Conservation (phyloP, 202 grass and related monocot species). For the Setaria italica region DNA sequence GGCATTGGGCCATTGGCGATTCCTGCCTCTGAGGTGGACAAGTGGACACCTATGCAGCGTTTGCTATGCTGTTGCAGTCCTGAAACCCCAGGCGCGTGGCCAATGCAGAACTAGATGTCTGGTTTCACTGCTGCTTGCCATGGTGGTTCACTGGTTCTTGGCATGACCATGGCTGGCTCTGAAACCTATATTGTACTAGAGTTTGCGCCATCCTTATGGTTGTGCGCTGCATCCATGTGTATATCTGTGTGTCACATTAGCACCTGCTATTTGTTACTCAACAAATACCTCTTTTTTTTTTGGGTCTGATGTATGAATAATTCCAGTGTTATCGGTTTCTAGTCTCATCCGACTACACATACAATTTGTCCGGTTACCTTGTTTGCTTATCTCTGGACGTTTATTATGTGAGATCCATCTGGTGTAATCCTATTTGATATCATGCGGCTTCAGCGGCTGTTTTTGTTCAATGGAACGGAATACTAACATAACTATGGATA, state of each 20-base stretch:
- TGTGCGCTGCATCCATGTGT: constrained; percentile 18
- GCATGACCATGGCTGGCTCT: too few species aligned
- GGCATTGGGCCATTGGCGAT: not conserved
- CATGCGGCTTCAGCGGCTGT: too few species aligned
- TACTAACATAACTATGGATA: too few species aligned
- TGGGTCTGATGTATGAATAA: constrained; percentile 15
- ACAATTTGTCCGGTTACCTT: not conserved
- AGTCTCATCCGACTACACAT: not conserved
- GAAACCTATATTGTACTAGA: constrained; percentile 44
- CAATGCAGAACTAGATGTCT: constrained; percentile 39
- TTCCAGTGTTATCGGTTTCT: not conserved
- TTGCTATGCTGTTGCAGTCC: constrained; percentile 21
- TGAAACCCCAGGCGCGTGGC: constrained; percentile 14
- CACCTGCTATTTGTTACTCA: constrained; percentile 31
- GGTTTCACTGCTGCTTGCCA: constrained; percentile 40
- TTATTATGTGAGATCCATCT: too few species aligned
- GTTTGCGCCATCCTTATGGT: constrained; percentile 22
- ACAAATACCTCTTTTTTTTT: constrained; percentile 8
- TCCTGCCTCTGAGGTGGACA: not conserved
- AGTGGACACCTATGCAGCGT: not conserved
- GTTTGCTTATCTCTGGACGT: not conserved
- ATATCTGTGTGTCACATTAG: constrained; percentile 27
- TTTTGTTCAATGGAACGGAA: too few species aligned
- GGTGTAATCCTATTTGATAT: too few species aligned
- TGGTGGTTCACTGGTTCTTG: constrained; percentile 24